phyloP scores from a whole-genome alignment of 805 yeast species.

The Kuraishia hungarica region DNA sequence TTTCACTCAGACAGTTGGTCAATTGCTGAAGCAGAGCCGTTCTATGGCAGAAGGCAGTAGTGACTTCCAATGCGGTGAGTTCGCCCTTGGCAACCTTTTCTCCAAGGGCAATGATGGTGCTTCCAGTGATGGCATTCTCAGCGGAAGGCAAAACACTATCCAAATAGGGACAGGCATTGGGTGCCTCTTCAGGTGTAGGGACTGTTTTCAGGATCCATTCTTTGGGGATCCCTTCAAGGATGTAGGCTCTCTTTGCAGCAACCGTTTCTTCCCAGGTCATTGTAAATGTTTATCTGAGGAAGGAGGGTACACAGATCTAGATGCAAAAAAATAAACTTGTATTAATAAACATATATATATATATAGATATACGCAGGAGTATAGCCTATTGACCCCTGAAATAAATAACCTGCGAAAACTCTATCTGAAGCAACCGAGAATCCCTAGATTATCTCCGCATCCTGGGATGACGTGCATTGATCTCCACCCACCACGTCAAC shows the following conservation, averaged over 20 bases:
- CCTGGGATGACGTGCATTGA: too few species aligned
- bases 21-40: constrained; percentile 20
- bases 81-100: constrained; percentile 7
- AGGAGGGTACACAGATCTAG: too few species aligned
- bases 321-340: too few species aligned
- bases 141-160: constrained; percentile 13
- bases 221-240: constrained; percentile 16
- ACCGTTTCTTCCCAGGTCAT: constrained; percentile 9
- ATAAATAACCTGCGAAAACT: too few species aligned
- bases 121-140: constrained; percentile 14
- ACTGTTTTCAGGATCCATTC: constrained; percentile 19
- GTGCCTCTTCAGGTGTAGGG: constrained; percentile 20
- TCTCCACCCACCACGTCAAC: too few species aligned
- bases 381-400: not conserved
- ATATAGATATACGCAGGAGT: not conserved
- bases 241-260: constrained; percentile 10
- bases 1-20: constrained; percentile 16
- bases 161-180: constrained; percentile 14
- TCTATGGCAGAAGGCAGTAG: constrained; percentile 18
- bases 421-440: not conserved
- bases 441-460: too few species aligned
- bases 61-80: constrained; percentile 10
- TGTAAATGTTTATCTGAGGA: not conserved
- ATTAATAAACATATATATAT: too few species aligned
- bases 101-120: constrained; percentile 12